Base-by-base conservation (phyloP, 768 basidiomycete genomes). In the Mycena vitilis region DNA sequence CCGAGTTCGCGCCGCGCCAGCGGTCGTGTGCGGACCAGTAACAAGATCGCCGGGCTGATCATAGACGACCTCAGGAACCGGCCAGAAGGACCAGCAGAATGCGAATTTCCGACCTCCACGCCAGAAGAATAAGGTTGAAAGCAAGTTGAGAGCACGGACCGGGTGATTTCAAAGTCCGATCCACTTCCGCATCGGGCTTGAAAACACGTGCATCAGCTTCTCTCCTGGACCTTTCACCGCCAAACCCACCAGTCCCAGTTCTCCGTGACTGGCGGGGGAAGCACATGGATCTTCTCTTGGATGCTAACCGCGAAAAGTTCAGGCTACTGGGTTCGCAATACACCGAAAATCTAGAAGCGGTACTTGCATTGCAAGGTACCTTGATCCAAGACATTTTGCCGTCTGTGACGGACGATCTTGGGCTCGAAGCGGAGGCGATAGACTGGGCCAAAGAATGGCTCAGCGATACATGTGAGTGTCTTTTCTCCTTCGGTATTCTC, bases 391-490 rank as follows among this genome's bases (percentile, higher is more conserved):
- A 89, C 54, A 84, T 92, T 56, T 77, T 92, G 63, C 89, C 90
- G 66, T 86, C 85, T 59, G 78, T 92, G 62, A 78, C 78, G 25
- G 85, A 88, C 73, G 91, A 92, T 75, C 82, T 90, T 36, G 80
- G 81, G 45, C 82, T 91, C 53, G 77, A 81, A 67, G 78, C 80
- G 57, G 79, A 81, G 18, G 84, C 84, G 66, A 78, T 80, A 65
- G 79, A 82, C 68, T 87, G 86, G 86, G 85, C 87, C 34, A 81
- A 77, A 44, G 84, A 87, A 75, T 94, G 90, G 91, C 78, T 92
- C 38, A 79, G 82, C 37, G 92, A 94, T 81, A 86, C 84, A 53
- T 81, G 92, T 92, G 81, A 74, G 87, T 45, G 67, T 71, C 71
- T 63, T 70, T 68, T 75, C 63, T 63, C 38, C 60, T 16, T 48